phyloP scores from a whole-genome alignment of 192 early-diverging fungal species.

The Backusella tarrabulga region DNA sequence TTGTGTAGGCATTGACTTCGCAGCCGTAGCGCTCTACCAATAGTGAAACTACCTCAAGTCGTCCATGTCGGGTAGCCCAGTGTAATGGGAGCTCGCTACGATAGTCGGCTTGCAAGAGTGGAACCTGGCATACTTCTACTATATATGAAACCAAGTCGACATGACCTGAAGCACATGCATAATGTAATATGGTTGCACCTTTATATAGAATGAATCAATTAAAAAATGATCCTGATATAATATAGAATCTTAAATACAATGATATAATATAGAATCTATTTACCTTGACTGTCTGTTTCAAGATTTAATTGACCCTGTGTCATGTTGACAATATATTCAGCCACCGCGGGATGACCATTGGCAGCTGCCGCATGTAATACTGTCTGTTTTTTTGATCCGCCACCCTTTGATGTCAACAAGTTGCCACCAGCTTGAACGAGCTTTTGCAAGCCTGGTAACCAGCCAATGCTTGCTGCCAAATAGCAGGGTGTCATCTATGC shows the following conservation, averaged over 20 bases:
- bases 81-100: slow-evolving; percentile 33
- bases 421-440: slow-evolving; percentile 33
- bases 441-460: slow-evolving; percentile 29
- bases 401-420: slow-evolving; percentile 25
- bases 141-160: slow-evolving; percentile 22
- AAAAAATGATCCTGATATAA: too few relatives aligned
- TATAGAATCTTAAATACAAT: too few relatives aligned
- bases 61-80: slow-evolving; percentile 31
- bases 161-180: slow-evolving; percentile 32
- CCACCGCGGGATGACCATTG: slow-evolving; percentile 23
- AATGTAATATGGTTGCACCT: slow-evolving; percentile 35
- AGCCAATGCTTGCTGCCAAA: slow-evolving; percentile 33
- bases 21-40: slow-evolving; percentile 26
- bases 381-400: slow-evolving; percentile 26
- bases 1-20: slow-evolving; percentile 27
- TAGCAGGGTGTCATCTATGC: slow-evolving; percentile 28
- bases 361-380: slow-evolving; percentile 24
- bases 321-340: slow-evolving; percentile 21
- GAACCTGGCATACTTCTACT: slow-evolving; percentile 18
- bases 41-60: slow-evolving; percentile 22
- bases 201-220: not conserved
- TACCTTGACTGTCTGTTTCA: slow-evolving; percentile 22
- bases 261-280: too few relatives aligned
- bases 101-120: slow-evolving; percentile 19
- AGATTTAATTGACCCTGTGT: slow-evolving; percentile 21